phyloP scores from a whole-genome alignment of 2,329 filamentous ascomycete genomes.

The Sclerotinia borealis region DNA sequence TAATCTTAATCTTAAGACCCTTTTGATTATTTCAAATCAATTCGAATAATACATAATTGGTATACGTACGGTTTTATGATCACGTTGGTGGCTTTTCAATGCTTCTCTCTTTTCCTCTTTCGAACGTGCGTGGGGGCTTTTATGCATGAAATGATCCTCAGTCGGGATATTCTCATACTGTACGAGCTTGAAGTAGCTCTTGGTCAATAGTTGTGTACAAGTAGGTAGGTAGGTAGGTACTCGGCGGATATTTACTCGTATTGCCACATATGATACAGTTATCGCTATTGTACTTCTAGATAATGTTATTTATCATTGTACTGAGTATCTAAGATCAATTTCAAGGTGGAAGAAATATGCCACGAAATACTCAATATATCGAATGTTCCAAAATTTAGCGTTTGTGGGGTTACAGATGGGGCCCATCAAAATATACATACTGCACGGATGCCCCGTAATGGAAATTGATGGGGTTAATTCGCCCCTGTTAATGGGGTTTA shows the following conservation, averaged over 20 bases:
- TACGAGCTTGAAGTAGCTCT: too few relatives aligned
- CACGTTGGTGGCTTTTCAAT: slow-evolving; percentile 1
- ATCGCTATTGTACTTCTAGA: too few relatives aligned
- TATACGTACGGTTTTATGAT: too few relatives aligned
- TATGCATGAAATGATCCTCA: slow-evolving; percentile 8
- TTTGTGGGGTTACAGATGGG: neutral
- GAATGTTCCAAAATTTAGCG: neutral
- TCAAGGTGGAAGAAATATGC: neutral
- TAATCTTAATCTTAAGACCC: too few relatives aligned
- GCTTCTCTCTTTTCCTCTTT: neutral
- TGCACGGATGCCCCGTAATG: too few relatives aligned
- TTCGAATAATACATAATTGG: too few relatives aligned
- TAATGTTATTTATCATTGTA: too few relatives aligned
- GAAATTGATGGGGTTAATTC: neutral
- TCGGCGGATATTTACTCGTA: neutral
- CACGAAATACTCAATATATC: neutral
- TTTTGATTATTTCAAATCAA: too few relatives aligned
- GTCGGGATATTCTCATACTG: neutral
- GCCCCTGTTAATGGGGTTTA: neutral
- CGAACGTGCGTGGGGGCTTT: neutral
- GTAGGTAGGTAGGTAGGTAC: neutral
- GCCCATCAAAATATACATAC: too few relatives aligned
- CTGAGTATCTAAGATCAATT: neutral
- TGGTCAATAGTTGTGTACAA: too few relatives aligned
- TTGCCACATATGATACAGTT: neutral